Evolutionary conservation across 78 protist species (phyloP).

Genomic region (Dictyostelium citrinum): DNA sequence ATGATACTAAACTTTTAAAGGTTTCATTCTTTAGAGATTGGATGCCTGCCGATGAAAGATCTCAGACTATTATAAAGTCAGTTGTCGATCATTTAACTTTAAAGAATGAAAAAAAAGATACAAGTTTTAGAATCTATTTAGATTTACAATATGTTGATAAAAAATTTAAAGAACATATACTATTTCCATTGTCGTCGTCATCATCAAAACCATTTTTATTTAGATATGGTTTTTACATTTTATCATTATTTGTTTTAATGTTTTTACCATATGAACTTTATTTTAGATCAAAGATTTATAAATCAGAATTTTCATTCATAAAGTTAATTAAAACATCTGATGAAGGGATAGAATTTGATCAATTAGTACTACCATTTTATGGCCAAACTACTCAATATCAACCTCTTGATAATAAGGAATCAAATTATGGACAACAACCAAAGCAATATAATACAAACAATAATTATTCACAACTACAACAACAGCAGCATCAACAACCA

Average conservation of each 20-base stretch:
- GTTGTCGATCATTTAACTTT: not conserved
- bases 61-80: not conserved
- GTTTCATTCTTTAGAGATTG: not conserved
- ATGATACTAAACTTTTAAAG: not conserved
- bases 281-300: not conserved
- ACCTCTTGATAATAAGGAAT: not conserved
- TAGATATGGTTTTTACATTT: not conserved
- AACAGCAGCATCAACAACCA: not conserved
- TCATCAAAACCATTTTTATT: not conserved
- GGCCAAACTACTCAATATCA: not conserved
- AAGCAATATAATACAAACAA: not conserved
- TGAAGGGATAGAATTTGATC: not conserved
- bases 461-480: no score
- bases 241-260: not conserved
- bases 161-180: not conserved
- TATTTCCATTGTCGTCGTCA: not conserved
- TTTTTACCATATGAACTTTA: not conserved
- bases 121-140: not conserved
- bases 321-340: not conserved
- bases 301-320: constrained; percentile 8
- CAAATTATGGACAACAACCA: not conserved
- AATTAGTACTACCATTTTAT: not conserved
- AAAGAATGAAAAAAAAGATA: not conserved
- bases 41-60: not conserved
- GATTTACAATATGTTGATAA: not conserved